Base-by-base conservation (phyloP, 352 stramenopile species). In the Pythium grandisporangium region DNA sequence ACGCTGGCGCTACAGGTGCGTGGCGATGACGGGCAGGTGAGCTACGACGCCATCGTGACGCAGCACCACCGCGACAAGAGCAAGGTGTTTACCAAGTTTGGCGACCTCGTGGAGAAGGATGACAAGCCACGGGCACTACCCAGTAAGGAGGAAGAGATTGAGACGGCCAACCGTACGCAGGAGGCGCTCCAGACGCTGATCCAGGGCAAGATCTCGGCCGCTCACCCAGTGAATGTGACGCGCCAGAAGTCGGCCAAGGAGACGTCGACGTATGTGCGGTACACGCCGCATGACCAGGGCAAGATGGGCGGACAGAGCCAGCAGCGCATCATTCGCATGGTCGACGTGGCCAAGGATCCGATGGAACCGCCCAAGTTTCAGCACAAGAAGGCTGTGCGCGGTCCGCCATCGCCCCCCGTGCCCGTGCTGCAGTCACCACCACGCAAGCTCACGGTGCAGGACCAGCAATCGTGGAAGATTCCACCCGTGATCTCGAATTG, bases 331-430 rank as follows among this genome's bases (percentile, higher is more conserved):
- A 98, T 99, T 55, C 90, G 95, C 58, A 98, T 99, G 86, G 95
- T 99, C 27, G 95, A 98, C 0, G 87, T 89, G n/a, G 91, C 96
- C 42, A 89, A 98, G 43, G 97, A 99, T 77, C 97, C 97, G 4
- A 97, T 99, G 84, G 95, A 98, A 61, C 96, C 96, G 34, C 95
- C 97, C 10, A 99, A 99, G 66, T 98, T 99, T 61, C 97, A 97
- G 66, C 95, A 99, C 62, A 95, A 95, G 36, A 99, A 99, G 66
- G 92, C 96, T 0, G 95, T 97, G 43, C 69, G 73, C 22, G 70
- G 93, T 30, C 62, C 90, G 51, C 49, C 90, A 77, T 87, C 76
- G 51, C 96, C 76, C 53, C 94, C 61, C 26, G 98, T 84, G 63
- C 97, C 55, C 45, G 97, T 77, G 53, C 58, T 96, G 51, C 86